Evolutionary conservation across 2,329 filamentous ascomycete species (phyloP).

Genomic region (Aspergillus pseudoviridinutans): DNA sequence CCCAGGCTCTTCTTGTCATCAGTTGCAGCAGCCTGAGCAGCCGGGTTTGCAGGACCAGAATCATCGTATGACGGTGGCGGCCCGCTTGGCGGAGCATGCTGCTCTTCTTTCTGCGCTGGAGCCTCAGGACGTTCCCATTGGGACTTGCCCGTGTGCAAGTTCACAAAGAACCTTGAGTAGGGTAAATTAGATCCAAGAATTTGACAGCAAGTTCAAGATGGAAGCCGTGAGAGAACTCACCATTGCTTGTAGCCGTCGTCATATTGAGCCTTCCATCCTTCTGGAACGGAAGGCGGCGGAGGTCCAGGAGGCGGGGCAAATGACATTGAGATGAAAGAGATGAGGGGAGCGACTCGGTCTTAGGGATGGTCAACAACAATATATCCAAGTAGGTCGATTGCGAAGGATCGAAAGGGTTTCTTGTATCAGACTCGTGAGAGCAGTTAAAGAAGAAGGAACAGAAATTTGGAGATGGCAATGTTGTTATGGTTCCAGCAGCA

Average conservation of each 20-base stretch:
- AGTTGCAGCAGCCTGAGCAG: conserved; percentile 32
- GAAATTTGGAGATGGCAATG: not conserved
- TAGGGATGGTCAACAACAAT: not conserved
- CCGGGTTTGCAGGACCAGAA: conserved; percentile 42
- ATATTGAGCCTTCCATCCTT: conserved; percentile 82
- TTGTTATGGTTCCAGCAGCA: not conserved
- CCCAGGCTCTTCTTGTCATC: conserved; percentile 49
- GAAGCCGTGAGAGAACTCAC: conserved; percentile 37
- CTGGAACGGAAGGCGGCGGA: conserved; percentile 61
- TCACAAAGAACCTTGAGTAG: conserved; percentile 76
- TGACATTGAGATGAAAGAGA: conserved; percentile 24
- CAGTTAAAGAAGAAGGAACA: not conserved
- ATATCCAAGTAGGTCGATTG: not conserved
- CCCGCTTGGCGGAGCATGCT: conserved; percentile 40
- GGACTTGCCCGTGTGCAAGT: conserved; percentile 80
- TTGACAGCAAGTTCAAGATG: not conserved
- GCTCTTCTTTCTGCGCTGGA: conserved; percentile 49
- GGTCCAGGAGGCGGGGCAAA: conserved; percentile 46
- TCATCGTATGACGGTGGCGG: conserved; percentile 58
- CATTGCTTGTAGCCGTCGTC: conserved; percentile 88
- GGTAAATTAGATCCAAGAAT: conserved; percentile 10
- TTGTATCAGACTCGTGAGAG: not conserved
- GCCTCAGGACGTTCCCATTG: conserved; percentile 83
- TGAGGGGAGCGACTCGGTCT: not conserved
- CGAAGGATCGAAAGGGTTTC: not conserved